Base-by-base conservation (phyloP, 345 rosid species). In the Chamaenerion angustifolium region DNA sequence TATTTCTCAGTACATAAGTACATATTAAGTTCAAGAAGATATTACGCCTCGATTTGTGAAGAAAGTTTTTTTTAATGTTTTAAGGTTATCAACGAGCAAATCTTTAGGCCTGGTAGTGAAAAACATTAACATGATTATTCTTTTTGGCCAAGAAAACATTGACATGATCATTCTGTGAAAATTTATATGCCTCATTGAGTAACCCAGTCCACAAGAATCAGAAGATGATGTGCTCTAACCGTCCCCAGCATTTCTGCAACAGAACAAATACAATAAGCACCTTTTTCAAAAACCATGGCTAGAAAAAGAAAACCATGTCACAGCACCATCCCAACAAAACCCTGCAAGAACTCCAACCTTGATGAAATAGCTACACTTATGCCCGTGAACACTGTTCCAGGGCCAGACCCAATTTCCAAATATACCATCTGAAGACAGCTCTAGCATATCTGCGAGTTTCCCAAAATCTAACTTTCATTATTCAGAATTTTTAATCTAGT, bases 391-490 rank as follows among this genome's bases (percentile, higher is more conserved):
- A 64, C 68, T 69, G 72, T 67, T 74, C 78, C 71, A 58, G 64
- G 62, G 76, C 72, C 77, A 67, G 82, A 76, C 82, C 74, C 80
- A 73, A 67, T 62, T 74, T 72, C 80, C 82, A 80, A 80, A 68
- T 67, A 62, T 69, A 74, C 78, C 74, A 68, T 71, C 78, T 71
- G 78, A 64, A 69, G 79, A 73, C 54, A 62, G 74, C 82, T 74
- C 82, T 76, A 74, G 80, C 72, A 64, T 27, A 80, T 80, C 82
- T 76, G 80, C 74, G 76, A 76, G 69, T 72, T 76, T 82, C 86
- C 78, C 72, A 71, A 80, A 21, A 80, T 70, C 83, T 80, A 71
- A 58, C 31, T 60, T 76, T 74, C 67, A 80, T 71, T 76, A 74
- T 63, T 72, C 73, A 64, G 62, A 63, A 71, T 12, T 46, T 14